phyloP scores from a whole-genome alignment of 176 grass and related monocot genomes.

The Aegilops tauschii region DNA sequence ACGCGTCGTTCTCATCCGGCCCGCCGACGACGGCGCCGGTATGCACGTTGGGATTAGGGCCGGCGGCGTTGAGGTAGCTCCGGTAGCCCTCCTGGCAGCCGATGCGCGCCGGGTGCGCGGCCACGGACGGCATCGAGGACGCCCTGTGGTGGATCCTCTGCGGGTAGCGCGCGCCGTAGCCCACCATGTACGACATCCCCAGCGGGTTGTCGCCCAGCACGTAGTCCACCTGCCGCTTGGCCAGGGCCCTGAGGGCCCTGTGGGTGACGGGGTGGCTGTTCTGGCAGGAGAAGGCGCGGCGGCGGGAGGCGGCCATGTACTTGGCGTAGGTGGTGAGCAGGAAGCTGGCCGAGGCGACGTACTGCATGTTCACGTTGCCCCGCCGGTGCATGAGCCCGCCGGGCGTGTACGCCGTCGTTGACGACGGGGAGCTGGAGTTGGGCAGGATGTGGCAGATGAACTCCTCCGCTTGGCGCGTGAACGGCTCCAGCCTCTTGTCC shows the following conservation, averaged over 20 bases:
- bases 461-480: conserved; percentile 65
- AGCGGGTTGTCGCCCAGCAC: conserved; percentile 62
- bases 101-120: conserved; percentile 47
- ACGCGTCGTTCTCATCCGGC: conserved; percentile 64
- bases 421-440: conserved; percentile 33
- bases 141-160: conserved; percentile 71
- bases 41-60: conserved; percentile 68
- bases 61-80: conserved; percentile 38
- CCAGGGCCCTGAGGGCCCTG: conserved; percentile 38
- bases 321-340: conserved; percentile 79
- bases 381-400: conserved; percentile 46
- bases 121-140: conserved; percentile 66
- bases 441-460: conserved; percentile 70
- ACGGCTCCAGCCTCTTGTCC: conserved; percentile 50
- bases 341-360: conserved; percentile 71
- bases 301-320: conserved; percentile 63
- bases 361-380: conserved; percentile 67
- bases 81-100: conserved; percentile 67
- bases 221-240: conserved; percentile 86
- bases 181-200: conserved; percentile 82
- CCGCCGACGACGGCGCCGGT: conserved; percentile 69
- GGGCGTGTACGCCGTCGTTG: conserved; percentile 43
- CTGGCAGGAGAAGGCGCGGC: conserved; percentile 51
- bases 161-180: conserved; percentile 51
- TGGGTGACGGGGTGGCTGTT: conserved; percentile 25